These are phyloP conservation scores for Tuber borchii DNA, from an alignment of 495 filamentous ascomycete species.

Conservation along the genomic window DNA sequence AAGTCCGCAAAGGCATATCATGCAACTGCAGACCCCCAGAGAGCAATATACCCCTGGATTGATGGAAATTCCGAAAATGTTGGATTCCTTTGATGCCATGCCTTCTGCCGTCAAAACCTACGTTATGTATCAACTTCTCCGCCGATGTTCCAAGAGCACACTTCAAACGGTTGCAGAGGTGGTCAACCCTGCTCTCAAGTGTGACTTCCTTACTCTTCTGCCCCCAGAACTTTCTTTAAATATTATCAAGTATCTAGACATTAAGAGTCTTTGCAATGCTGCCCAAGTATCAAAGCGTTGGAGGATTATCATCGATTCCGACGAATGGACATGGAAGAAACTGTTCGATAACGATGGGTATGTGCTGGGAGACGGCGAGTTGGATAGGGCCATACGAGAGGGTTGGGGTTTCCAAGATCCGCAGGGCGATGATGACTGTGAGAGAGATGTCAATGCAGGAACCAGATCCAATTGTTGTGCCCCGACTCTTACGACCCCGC, in stretches of 20 bases:
- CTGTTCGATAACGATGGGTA: slow-evolving; percentile 80
- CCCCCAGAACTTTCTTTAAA: slow-evolving; percentile 82
- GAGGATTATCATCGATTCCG: slow-evolving; percentile 79
- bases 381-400: slow-evolving; percentile 77
- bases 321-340: slow-evolving; percentile 94
- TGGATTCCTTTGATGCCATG: slow-evolving; percentile 86
- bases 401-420: slow-evolving; percentile 99
- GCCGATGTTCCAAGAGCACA: slow-evolving; percentile 80
- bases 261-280: slow-evolving; percentile 79
- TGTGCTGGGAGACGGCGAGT: slow-evolving; percentile 68
- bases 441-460: slow-evolving; percentile 63
- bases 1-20: slow-evolving; percentile 26
- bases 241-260: slow-evolving; percentile 77
- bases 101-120: slow-evolving; percentile 82
- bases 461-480: slow-evolving; percentile 3
- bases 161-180: slow-evolving; percentile 85
- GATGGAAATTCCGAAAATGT: slow-evolving; percentile 71
- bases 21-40: slow-evolving; percentile 30
- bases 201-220: slow-evolving; percentile 77
- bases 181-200: slow-evolving; percentile 94
- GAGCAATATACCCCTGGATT: slow-evolving; percentile 43
- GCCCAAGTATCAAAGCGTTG: slow-evolving; percentile 93
- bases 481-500: slow-evolving; percentile 25
- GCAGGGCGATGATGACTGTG: slow-evolving; percentile 63
- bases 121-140: slow-evolving; percentile 91